These are phyloP conservation scores for Beauveria scarabaeidicola DNA, from an alignment of 2,329 filamentous ascomycete species.

Conservation along the genomic window DNA sequence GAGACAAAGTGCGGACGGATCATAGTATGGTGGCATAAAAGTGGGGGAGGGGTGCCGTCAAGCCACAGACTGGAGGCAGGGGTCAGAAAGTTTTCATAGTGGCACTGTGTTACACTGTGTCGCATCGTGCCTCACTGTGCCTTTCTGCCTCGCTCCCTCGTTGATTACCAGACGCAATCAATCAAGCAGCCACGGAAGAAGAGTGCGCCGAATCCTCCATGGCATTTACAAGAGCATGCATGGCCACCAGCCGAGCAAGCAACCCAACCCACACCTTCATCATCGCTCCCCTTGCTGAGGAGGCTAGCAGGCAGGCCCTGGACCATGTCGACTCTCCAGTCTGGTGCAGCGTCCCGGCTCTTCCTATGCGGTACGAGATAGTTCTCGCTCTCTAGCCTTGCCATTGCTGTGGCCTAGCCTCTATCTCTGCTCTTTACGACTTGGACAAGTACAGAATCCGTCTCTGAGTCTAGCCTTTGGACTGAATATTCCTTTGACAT, in stretches of 20 bases:
- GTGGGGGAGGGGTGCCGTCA: constrained; percentile 4
- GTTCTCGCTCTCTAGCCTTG: neutral
- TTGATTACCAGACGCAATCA: neutral
- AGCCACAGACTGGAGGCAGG: neutral
- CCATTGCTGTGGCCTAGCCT: neutral
- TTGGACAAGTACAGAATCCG: neutral
- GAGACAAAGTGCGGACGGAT: constrained; percentile 3
- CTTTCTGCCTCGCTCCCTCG: neutral
- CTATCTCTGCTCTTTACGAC: neutral
- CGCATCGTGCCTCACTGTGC: neutral
- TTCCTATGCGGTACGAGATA: constrained; percentile 5
- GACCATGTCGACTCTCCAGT: neutral
- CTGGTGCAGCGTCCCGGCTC: neutral
- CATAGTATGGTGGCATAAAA: neutral
- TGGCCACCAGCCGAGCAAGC: neutral
- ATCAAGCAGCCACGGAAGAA: neutral
- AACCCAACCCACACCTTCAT: constrained; percentile 1
- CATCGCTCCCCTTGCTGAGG: neutral
- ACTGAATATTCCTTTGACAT: neutral
- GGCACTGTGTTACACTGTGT: neutral
- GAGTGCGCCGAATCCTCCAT: neutral
- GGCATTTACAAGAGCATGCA: neutral
- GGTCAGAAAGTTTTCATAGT: neutral
- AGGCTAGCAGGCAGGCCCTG: neutral
- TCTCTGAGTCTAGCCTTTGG: neutral